phyloP scores from a whole-genome alignment of 2,329 filamentous ascomycete genomes.

The Fusarium graminum region DNA sequence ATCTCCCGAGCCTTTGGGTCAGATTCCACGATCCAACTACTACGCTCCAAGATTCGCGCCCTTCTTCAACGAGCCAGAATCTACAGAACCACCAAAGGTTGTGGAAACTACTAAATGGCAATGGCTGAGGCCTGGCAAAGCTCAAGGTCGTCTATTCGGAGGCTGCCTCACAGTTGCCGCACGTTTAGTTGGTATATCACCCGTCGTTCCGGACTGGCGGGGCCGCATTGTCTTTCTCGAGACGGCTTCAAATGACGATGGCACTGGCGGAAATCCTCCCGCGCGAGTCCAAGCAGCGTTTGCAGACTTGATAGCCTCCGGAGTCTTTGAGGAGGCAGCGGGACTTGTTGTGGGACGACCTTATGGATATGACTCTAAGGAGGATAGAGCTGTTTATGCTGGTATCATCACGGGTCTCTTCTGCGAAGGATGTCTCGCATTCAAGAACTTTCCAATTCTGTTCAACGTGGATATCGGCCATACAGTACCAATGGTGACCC shows the following conservation, averaged over 20 bases:
- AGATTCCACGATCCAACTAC: conserved; percentile 50
- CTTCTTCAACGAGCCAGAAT: conserved; percentile 43
- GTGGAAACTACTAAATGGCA: conserved; percentile 50
- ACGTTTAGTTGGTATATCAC: conserved; percentile 53
- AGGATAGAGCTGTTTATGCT: conserved; percentile 49
- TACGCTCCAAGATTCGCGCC: conserved; percentile 49
- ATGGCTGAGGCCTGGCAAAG: conserved; percentile 55
- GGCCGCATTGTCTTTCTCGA: conserved; percentile 58
- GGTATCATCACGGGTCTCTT: conserved; percentile 51
- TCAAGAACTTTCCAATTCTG: conserved; percentile 56
- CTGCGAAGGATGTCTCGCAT: conserved; percentile 53
- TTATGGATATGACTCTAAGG: conserved; percentile 56
- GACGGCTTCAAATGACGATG: conserved; percentile 54
- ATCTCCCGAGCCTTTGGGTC: conserved; percentile 47
- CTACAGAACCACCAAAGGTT: conserved; percentile 49
- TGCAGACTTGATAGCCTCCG: conserved; percentile 58
- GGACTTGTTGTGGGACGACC: conserved; percentile 59
- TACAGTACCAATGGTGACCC: conserved; percentile 58
- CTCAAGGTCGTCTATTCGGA: conserved; percentile 60
- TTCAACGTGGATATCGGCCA: conserved; percentile 60
- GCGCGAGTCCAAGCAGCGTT: conserved; percentile 52
- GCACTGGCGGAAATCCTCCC: conserved; percentile 37
- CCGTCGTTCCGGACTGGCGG: conserved; percentile 55
- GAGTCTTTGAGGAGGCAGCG: conserved; percentile 57
- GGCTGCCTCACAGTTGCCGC: conserved; percentile 58